Conservation (phyloP, 805 yeast genomes). For the Candida palmyrensis region DNA sequence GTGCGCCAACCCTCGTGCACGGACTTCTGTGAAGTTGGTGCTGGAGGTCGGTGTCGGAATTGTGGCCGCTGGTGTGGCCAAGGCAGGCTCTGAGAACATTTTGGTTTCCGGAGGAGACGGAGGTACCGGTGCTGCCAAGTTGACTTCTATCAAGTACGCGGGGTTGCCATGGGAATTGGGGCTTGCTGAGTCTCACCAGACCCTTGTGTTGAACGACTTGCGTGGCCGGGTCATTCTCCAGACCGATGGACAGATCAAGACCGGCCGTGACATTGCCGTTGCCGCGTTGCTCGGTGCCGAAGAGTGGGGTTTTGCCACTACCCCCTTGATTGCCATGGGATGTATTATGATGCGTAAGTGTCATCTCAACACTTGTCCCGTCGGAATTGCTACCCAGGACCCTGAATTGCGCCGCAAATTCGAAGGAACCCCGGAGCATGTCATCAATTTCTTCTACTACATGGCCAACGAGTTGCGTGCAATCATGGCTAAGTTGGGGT, state of each 20-base stretch:
- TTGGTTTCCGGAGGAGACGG: slow-evolving; percentile 97
- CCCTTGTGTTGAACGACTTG: slow-evolving; percentile 89
- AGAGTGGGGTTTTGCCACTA: slow-evolving; percentile 97
- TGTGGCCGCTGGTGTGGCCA: slow-evolving; percentile 98
- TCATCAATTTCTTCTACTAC: slow-evolving; percentile 94
- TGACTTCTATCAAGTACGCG: slow-evolving; percentile 95
- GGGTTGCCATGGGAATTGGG: slow-evolving; percentile 99
- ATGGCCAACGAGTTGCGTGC: slow-evolving; percentile 86
- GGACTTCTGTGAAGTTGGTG: slow-evolving; percentile 93
- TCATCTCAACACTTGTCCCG: slow-evolving; percentile 93
- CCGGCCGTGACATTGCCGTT: slow-evolving; percentile 95
- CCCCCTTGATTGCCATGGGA: slow-evolving; percentile 96
- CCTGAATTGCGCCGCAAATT: slow-evolving; percentile 89
- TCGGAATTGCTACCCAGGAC: slow-evolving; percentile 98
- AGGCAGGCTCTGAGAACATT: slow-evolving; percentile 96
- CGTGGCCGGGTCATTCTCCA: slow-evolving; percentile 94
- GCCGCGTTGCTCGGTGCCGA: slow-evolving; percentile 97
- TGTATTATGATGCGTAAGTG: slow-evolving; percentile 96
- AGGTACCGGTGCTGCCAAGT: slow-evolving; percentile 99
- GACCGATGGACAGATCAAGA: slow-evolving; percentile 97
- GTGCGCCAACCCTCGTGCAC: slow-evolving; percentile 95
- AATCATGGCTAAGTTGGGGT: slow-evolving; percentile 93
- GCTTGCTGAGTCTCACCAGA: slow-evolving; percentile 96
- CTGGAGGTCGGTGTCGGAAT: slow-evolving; percentile 99
- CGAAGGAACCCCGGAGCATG: slow-evolving; percentile 97